Conservation (phyloP, 176 grass and related monocot genomes). For the Oryza officinalis region DNA sequence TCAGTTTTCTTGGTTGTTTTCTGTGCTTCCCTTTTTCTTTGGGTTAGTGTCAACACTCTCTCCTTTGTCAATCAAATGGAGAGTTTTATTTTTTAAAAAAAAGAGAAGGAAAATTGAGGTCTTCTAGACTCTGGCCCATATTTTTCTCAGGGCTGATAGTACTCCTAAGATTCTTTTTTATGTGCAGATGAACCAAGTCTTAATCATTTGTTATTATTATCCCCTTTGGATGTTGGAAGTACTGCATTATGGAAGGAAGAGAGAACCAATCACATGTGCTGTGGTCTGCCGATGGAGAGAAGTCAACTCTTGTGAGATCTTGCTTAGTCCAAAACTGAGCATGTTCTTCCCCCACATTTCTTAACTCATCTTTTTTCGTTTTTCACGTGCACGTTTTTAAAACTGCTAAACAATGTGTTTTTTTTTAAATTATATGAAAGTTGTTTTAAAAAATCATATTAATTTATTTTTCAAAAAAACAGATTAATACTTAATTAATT, state of each 20-base stretch:
- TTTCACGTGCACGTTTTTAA: too few relatives aligned
- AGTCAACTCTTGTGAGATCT: constrained; percentile 28
- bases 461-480: too few relatives aligned
- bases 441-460: too few relatives aligned
- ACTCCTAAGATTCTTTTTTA: not conserved
- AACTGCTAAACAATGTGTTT: too few relatives aligned
- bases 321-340: not conserved
- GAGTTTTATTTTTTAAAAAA: not conserved
- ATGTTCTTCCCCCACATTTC: too few relatives aligned
- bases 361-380: too few relatives aligned
- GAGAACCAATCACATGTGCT: constrained; percentile 23
- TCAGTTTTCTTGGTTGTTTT: not conserved
- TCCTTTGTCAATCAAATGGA: not conserved
- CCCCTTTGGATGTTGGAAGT: not conserved
- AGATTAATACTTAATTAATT: too few relatives aligned
- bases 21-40: not conserved
- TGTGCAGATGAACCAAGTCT: not conserved
- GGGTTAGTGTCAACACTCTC: not conserved
- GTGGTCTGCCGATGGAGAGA: not conserved
- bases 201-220: constrained; percentile 4
- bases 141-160: not conserved
- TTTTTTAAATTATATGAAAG: too few relatives aligned
- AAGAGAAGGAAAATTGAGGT: not conserved
- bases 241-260: too few relatives aligned
- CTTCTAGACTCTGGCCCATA: not conserved